Conservation (phyloP, 345 rosid species). For the Ceriops decandra region DNA sequence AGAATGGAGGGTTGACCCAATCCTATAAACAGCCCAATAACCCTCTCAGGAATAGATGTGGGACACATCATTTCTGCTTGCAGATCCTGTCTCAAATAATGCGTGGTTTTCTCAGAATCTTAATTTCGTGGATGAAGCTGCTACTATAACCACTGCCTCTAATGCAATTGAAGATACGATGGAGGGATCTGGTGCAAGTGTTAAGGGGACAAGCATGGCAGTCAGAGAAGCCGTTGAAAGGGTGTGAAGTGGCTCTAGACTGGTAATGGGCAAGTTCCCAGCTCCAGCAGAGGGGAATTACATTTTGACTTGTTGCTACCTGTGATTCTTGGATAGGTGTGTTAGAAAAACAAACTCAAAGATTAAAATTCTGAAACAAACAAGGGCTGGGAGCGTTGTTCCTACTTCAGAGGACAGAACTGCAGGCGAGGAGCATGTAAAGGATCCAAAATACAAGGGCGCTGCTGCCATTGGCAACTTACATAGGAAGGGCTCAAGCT, state of each 20-base stretch:
- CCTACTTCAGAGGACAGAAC: conserved; percentile 40
- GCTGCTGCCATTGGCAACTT: conserved; percentile 44
- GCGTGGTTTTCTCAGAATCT: conserved; percentile 95
- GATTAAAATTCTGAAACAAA: conserved; percentile 75
- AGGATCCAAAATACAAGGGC: conserved; percentile 56
- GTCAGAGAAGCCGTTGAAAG: conserved; percentile 67
- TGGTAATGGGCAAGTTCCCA: conserved; percentile 85
- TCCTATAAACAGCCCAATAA: too few relatives aligned
- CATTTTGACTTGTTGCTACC: conserved; percentile 75
- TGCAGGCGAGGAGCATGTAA: conserved; percentile 66
- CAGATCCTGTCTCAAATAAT: conserved; percentile 63
- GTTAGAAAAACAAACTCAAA: conserved; percentile 61
- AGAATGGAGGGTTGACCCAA: too few relatives aligned
- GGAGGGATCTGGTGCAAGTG: conserved; percentile 86
- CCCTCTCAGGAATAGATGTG: too few relatives aligned
- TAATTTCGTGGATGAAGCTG: conserved; percentile 89
- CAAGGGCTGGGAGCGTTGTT: conserved; percentile 77
- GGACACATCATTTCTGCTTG: too few relatives aligned
- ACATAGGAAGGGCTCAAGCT: conserved; percentile 25
- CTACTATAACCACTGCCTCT: conserved; percentile 69
- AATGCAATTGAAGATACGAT: conserved; percentile 81
- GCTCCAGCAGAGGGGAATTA: conserved; percentile 84
- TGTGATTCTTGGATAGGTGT: conserved; percentile 95
- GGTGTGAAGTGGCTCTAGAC: conserved; percentile 77
- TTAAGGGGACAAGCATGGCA: conserved; percentile 63